These are phyloP conservation scores for Wickerhamomyces alni DNA, from an alignment of 805 yeast species.

Conservation along the genomic window DNA sequence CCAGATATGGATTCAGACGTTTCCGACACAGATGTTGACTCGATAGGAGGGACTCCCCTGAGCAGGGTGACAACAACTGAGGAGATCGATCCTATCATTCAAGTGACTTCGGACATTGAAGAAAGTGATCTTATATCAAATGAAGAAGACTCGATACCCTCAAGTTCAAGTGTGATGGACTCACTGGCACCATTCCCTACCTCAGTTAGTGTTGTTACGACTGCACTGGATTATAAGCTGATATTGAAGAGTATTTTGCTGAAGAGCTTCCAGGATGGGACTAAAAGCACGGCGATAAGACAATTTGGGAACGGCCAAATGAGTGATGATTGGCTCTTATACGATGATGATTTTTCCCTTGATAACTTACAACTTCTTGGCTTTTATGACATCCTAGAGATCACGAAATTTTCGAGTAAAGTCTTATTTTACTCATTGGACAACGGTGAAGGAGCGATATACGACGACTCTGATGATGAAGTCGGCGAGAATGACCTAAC, in stretches of 20 bases:
- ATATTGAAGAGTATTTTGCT: conserved; percentile 17
- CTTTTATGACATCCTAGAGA: conserved; percentile 28
- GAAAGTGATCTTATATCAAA: not conserved
- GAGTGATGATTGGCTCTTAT: conserved; percentile 35
- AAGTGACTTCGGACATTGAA: conserved; percentile 1
- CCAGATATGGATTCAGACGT: not conserved
- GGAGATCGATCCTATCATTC: not conserved
- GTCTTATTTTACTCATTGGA: conserved; percentile 27
- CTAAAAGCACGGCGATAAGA: conserved; percentile 19
- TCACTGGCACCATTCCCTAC: conserved; percentile 14
- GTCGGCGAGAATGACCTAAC: conserved; percentile 18
- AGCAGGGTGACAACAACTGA: not conserved
- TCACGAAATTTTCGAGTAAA: conserved; percentile 23
- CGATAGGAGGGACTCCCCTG: not conserved
- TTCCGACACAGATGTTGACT: not conserved
- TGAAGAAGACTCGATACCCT: conserved; percentile 1
- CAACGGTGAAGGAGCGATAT: conserved; percentile 7
- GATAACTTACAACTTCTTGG: conserved; percentile 29
- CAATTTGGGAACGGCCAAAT: conserved; percentile 23
- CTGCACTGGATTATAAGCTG: conserved; percentile 8
- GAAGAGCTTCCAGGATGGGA: conserved; percentile 15
- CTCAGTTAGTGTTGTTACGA: conserved; percentile 7
- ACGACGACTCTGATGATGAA: conserved; percentile 3
- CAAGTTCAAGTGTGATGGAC: not conserved
- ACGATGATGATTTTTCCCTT: conserved; percentile 32